Evolutionary conservation across 495 filamentous ascomycete species (phyloP).

Genomic region (Cercophora scortea): DNA sequence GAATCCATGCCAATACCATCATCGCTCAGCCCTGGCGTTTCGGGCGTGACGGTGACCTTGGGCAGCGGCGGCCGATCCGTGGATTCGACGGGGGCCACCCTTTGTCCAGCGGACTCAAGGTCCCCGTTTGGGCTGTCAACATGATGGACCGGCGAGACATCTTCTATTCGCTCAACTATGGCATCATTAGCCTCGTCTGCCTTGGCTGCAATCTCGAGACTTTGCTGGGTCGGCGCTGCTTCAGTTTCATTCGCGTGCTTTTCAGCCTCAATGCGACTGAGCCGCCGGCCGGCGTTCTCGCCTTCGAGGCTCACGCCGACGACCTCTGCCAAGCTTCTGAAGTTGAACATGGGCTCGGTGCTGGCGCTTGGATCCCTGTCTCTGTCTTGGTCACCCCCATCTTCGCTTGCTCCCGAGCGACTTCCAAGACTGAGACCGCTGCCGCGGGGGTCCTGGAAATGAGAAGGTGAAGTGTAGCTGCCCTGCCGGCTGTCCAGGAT

Average conservation of each 20-base stretch:
- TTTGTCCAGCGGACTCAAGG: no score
- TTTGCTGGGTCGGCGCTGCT: background rate
- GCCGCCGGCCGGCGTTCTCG: conserved; percentile 21
- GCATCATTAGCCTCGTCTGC: conserved; percentile 1
- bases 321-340: conserved; percentile 77
- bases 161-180: conserved; percentile 1
- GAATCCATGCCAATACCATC: conserved; percentile 20
- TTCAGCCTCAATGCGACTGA: conserved; percentile 20
- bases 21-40: conserved; percentile 23
- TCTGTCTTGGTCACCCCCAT: conserved; percentile 31
- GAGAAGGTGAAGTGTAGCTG: conserved; percentile 35
- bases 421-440: conserved; percentile 33
- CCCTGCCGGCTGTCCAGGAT: conserved; percentile 56
- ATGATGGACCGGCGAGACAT: background rate
- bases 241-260: conserved; percentile 2
- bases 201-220: background rate
- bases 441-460: conserved; percentile 39
- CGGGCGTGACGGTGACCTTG: conserved; percentile 31
- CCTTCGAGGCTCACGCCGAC: conserved; percentile 54
- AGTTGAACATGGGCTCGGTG: conserved; percentile 82
- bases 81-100: no score
- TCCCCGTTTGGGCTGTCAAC: no score
- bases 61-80: conserved; percentile 14
- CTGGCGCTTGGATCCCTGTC: conserved; percentile 44
- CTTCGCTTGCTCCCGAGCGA: conserved; percentile 26